A percentile compares a stretch with the other conserved stretches of the same genome.
Conservation (phyloP, 371 early-diverging fungal genomes). For the Coemansia sp. region DNA sequence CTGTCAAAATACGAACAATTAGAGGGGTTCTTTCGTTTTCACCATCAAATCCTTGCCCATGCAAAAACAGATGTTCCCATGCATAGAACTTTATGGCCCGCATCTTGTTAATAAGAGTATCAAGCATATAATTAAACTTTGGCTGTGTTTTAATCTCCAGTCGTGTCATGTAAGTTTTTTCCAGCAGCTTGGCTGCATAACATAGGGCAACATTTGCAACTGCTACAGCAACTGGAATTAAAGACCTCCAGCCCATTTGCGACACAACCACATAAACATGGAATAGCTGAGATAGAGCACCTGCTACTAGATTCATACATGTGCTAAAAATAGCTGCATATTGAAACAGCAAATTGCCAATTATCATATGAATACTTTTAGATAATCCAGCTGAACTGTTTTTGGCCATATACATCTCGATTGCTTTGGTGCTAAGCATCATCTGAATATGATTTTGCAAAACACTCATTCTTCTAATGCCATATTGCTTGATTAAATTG, state of each 20-base stretch:
- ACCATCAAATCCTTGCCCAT: neutral
- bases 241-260: conserved; percentile 14
- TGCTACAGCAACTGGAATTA: conserved; percentile 16
- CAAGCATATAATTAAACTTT: neutral
- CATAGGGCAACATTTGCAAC: neutral
- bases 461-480: neutral
- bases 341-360: neutral
- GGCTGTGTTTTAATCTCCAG: neutral
- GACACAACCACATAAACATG: conserved; percentile 19
- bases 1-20: neutral
- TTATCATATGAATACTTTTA: neutral
- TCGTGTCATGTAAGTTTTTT: neutral
- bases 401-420: conserved; percentile 11
- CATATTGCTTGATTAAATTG: neutral
- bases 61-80: conserved; percentile 20
- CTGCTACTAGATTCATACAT: neutral
- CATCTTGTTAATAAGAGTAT: neutral
- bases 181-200: neutral
- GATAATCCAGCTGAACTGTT: conserved; percentile 2
- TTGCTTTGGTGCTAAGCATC: neutral
- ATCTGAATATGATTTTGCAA: neutral
- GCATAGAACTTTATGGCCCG: conserved; percentile 19
- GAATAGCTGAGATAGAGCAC: conserved; percentile 6
- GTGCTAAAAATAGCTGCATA: neutral
- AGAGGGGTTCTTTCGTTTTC: neutral